Conservation (phyloP, 2,329 filamentous ascomycete species). For the Cryphonectria carpinicola region DNA sequence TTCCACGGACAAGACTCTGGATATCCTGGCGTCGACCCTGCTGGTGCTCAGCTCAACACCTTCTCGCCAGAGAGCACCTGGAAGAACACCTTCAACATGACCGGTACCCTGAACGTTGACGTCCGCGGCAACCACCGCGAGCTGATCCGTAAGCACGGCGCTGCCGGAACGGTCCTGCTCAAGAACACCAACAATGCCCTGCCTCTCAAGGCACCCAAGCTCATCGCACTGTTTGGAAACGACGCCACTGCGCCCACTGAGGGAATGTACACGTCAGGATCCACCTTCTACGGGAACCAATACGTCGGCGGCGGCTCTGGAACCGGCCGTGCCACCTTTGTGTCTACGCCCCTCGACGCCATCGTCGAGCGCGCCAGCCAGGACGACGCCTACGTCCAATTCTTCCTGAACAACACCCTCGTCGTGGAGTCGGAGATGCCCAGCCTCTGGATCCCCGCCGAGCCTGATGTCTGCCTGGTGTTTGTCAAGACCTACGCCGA, state of each 20-base stretch:
- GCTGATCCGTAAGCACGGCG: constrained; percentile 59
- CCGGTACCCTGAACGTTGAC: constrained; percentile 48
- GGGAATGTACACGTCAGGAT: constrained; percentile 66
- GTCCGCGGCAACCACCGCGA: constrained; percentile 59
- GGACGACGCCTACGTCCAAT: constrained; percentile 48
- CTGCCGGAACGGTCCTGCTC: constrained; percentile 67
- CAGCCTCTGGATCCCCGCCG: constrained; percentile 49
- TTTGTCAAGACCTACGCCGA: constrained; percentile 69
- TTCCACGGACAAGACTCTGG: constrained; percentile 52
- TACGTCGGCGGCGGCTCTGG: constrained; percentile 65
- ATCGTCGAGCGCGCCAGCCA: constrained; percentile 54
- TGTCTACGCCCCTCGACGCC: constrained; percentile 59
- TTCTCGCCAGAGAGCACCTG: constrained; percentile 54
- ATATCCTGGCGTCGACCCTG: constrained; percentile 49
- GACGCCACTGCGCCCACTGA: constrained; percentile 69
- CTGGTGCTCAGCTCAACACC: constrained; percentile 51
- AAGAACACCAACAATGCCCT: constrained; percentile 70
- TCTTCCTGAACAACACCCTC: constrained; percentile 48
- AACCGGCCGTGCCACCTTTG: constrained; percentile 55
- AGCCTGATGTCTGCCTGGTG: constrained; percentile 69
- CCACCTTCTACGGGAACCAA: constrained; percentile 63
- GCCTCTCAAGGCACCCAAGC: constrained; percentile 61
- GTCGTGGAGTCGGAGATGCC: constrained; percentile 43
- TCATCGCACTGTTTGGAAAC: constrained; percentile 59
- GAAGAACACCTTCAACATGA: constrained; percentile 45